phyloP scores from a whole-genome alignment of 164 flowering plant species.

The Macadamia tetraphylla region DNA sequence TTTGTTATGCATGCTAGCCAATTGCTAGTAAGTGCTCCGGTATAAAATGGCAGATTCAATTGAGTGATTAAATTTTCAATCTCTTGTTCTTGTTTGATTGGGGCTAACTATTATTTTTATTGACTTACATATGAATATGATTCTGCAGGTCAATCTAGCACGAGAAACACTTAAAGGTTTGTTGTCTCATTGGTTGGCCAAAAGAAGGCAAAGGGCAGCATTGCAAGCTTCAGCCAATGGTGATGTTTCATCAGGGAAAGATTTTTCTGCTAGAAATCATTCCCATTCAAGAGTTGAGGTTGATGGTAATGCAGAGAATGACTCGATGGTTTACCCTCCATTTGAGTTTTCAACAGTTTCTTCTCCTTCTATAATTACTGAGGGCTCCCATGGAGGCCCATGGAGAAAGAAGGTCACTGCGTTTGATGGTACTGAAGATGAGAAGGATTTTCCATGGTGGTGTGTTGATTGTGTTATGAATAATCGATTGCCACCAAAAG shows the following conservation, averaged over 20 bases:
- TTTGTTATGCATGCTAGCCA: too few species aligned
- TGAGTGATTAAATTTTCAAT: too few species aligned
- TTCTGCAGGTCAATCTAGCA: conserved; percentile 81
- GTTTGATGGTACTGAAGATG: conserved; percentile 91
- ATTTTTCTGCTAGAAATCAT: conserved; percentile 41
- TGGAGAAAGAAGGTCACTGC: conserved; percentile 96
- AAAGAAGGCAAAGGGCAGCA: conserved; percentile 66
- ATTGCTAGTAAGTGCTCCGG: too few species aligned
- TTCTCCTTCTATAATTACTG: conserved; percentile 93
- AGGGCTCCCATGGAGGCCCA: conserved; percentile 93
- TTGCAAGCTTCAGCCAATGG: conserved; percentile 67
- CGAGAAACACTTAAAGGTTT: conserved; percentile 93
- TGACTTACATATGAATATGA: background rate
- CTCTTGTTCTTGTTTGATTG: background rate
- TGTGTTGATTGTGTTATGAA: conserved; percentile 86
- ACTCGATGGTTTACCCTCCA: conserved; percentile 69
- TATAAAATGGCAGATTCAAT: too few species aligned
- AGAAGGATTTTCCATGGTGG: conserved; percentile 96
- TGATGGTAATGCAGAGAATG: conserved; percentile 71
- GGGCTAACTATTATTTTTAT: background rate
- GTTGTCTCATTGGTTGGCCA: conserved; percentile 70
- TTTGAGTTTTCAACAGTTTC: conserved; percentile 77
- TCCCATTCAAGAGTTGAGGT: conserved; percentile 63
- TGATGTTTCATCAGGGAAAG: conserved; percentile 59
- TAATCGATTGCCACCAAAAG: conserved; percentile 85